Conservation (phyloP, 306 rosid genomes). For the Corylus americana region DNA sequence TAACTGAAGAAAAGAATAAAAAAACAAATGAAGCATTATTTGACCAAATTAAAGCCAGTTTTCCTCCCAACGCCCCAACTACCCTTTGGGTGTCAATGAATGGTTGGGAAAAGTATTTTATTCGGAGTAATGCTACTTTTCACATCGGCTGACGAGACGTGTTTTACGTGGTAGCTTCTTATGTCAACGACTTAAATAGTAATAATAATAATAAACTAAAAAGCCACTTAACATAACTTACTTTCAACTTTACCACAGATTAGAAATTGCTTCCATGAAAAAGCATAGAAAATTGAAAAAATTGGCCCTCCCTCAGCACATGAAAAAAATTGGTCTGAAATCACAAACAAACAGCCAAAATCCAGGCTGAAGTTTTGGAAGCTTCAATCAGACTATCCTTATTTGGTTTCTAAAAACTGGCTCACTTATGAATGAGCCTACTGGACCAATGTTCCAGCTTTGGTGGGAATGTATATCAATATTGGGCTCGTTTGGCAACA, state of each 20-base stretch:
- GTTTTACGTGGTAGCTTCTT: too few relatives aligned
- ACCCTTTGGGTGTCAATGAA: not conserved
- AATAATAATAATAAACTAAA: too few relatives aligned
- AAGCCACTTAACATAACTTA: too few relatives aligned
- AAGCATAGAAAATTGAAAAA: not conserved
- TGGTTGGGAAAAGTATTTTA: not conserved
- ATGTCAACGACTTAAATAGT: too few relatives aligned
- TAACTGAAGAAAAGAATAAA: not conserved
- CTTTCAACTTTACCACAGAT: not conserved
- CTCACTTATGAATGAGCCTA: not conserved
- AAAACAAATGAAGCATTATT: not conserved
- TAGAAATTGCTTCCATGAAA: not conserved
- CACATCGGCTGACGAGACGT: too few relatives aligned
- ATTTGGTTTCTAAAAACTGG: not conserved
- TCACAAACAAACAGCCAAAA: not conserved
- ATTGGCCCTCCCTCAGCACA: not conserved
- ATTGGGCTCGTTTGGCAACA: too few relatives aligned
- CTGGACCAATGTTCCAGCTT: not conserved
- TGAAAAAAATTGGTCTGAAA: not conserved
- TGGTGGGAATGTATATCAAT: not conserved
- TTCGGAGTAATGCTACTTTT: too few relatives aligned
- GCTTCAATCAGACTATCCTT: not conserved
- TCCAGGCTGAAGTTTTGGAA: not conserved
- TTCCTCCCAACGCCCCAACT: not conserved
- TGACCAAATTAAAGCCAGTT: not conserved